phyloP scores from a whole-genome alignment of 495 filamentous ascomycete species.

The Jackrogersella multiformis region DNA sequence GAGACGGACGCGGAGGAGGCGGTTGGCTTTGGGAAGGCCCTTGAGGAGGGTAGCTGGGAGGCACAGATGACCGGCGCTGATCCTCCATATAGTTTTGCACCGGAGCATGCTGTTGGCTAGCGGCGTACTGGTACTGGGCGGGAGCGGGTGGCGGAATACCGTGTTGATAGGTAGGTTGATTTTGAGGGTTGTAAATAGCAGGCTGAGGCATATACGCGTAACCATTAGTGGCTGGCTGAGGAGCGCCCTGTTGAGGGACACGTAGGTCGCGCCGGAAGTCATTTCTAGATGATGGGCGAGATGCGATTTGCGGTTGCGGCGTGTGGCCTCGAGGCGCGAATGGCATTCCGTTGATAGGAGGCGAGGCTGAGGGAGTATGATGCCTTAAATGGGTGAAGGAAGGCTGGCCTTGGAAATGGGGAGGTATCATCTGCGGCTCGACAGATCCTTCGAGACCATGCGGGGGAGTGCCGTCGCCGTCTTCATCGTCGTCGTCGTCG shows the following conservation, averaged over 20 bases:
- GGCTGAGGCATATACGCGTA: slow-evolving; percentile 87
- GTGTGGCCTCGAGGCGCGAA: slow-evolving; percentile 77
- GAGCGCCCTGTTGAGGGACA: slow-evolving; percentile 66
- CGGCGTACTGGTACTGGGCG: slow-evolving; percentile 58
- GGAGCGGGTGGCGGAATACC: slow-evolving; percentile 62
- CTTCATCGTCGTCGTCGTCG: slow-evolving; percentile 87
- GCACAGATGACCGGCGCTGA: slow-evolving; percentile 68
- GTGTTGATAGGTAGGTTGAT: slow-evolving; percentile 55
- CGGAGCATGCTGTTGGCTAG: slow-evolving; percentile 51
- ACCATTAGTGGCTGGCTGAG: slow-evolving; percentile 70
- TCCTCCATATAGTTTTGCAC: slow-evolving; percentile 75
- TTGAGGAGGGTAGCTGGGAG: slow-evolving; percentile 65
- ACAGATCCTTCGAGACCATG: slow-evolving; percentile 61
- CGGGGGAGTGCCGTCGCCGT: slow-evolving; percentile 78
- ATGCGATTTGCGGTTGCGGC: slow-evolving; percentile 77
- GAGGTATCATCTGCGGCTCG: slow-evolving; percentile 70
- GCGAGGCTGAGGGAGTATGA: slow-evolving; percentile 84
- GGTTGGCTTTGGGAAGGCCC: slow-evolving; percentile 42
- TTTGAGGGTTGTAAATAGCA: slow-evolving; percentile 83
- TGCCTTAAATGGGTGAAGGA: slow-evolving; percentile 82
- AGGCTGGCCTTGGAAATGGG: slow-evolving; percentile 78
- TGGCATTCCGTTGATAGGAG: slow-evolving; percentile 85
- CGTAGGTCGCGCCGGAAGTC: slow-evolving; percentile 78
- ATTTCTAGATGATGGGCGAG: slow-evolving; percentile 84
- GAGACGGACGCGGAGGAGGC: slow-evolving; percentile 42